These are phyloP conservation scores for Penicillium italicum DNA, from an alignment of 2,329 filamentous ascomycete genomes.

Conservation along the genomic window DNA sequence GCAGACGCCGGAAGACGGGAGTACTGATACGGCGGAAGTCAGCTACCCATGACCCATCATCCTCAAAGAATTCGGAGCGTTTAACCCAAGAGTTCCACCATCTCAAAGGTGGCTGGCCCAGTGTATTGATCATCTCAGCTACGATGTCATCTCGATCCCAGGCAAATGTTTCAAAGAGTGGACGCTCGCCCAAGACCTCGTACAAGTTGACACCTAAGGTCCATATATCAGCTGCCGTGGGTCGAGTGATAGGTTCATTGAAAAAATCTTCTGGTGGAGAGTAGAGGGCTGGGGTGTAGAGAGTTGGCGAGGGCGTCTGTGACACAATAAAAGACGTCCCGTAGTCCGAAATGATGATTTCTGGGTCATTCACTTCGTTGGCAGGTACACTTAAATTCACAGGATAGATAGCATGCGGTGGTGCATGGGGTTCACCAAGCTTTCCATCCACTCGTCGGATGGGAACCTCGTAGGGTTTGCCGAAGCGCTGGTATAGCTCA, in stretches of 20 bases:
- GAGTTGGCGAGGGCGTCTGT: conserved; percentile 17
- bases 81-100: no score
- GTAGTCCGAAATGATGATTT: conserved; percentile 26
- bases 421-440: conserved; percentile 18
- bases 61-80: no score
- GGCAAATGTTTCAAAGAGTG: no score
- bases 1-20: no score
- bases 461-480: conserved; percentile 19
- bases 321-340: conserved; percentile 22
- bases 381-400: conserved; percentile 21
- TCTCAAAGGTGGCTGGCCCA: no score
- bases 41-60: no score
- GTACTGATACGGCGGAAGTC: no score
- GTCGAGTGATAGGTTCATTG: conserved; percentile 8
- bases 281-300: conserved; percentile 21
- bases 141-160: no score
- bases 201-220: conserved; percentile 21
- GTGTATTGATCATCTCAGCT: no score
- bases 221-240: conserved; percentile 22
- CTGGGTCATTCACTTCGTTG: conserved; percentile 17
- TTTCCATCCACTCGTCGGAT: conserved; percentile 19
- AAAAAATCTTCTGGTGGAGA: conserved; percentile 20
- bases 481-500: conserved; percentile 20
- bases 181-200: no score
- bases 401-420: conserved; percentile 16